Base-by-base conservation (phyloP, 2,329 filamentous ascomycete genomes). In the Penicillium sclerotigenum region DNA sequence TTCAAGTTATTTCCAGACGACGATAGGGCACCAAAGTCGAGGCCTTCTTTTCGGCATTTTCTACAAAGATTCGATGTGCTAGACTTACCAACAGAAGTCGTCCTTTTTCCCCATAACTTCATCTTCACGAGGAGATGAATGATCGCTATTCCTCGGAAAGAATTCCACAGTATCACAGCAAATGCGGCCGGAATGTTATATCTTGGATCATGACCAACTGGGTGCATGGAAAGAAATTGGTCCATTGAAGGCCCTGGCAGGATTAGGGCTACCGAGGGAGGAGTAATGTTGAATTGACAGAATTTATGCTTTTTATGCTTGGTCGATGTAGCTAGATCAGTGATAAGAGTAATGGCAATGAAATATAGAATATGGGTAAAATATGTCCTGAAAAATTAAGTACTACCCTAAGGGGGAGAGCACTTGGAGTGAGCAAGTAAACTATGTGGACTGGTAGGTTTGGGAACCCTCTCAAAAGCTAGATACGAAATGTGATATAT, bases 401-500 rank as follows among this genome's bases (percentile, higher is more conserved):
- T 8, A 46, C 43, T 46, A 24, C 43, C 29, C 20, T 24, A 46
- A 33, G 14, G 18, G 29, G 11, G 20, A n/a, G 9, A 36, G 41
- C 22, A 47, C 18, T 29, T 40, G 24, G 16, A 42, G 18, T n/a
- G 36, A 49, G 28, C 28, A 31, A 20, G 26, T 16, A 45, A 34
- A 16, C 22, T 29, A 51, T 34, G 37, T 28, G 28, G 10, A 38
- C 13, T 51, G 29, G 37, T 7, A 34, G 16, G 16, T 33, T 33
- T 14, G 6, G 10, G 16, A 26, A 24, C 20, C 45, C 5, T 49
- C 22, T 49, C 18, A 26, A 5, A 53, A 36, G 37, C 37, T 53
- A 53, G 45, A 47, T 38, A 41, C 29, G 22, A 47, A 45, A 56
- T 29, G 28, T 53, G 54, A 56, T 48, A 54, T 56, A 50, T 56